Base-by-base conservation (phyloP, 2,329 filamentous ascomycete species). In the Beauveria brongniartii region DNA sequence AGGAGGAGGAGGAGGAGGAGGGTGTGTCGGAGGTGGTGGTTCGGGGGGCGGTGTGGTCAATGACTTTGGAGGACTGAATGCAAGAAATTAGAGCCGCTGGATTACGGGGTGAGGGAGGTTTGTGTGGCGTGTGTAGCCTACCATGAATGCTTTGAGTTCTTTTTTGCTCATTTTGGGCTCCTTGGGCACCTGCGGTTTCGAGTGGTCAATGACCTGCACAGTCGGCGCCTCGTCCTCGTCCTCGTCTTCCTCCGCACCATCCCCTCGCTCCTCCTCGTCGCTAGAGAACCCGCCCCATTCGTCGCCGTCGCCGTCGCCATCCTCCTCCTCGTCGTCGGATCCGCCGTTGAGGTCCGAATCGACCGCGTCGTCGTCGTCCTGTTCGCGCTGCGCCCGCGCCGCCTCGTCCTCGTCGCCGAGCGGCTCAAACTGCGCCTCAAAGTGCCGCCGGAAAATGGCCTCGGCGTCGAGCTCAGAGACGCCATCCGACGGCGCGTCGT, bases 391-490 rank as follows among this genome's bases (percentile, higher is more conserved):
- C 14, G 76, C 74, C 62, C 58, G 56, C 66, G 48, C 37, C 10
- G 40, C 47, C 64, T 65, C 64, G 52, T 63, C 62, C 46, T 59
- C 69, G 3, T 73, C 71, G 46, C 79, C 79, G 44, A 96, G 73
- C 9, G 93, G 91, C 70, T 86, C 84, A 77, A 97, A 97, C 70
- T 89, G 87, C 30, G 90, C 84, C 75, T 97, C 94, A 70, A 97
- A 97, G 71, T 93, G 89, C 67, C 84, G 85, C 62, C 87, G 86
- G 69, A 99, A 90, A 62, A 92, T 82, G 61, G 88, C 90, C 67
- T 90, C 85, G 14, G 89, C 80, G 62, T 86, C 81, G 65, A 83
- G 77, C 46, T 76, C 72, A 1, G 71, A 74, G 26, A 72, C 40
- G 18, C 12, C 37, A 22, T 37, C 14, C 26, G 67, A 40, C 8